phyloP scores from a whole-genome alignment of 306 rosid genomes.

The Quercus alba region DNA sequence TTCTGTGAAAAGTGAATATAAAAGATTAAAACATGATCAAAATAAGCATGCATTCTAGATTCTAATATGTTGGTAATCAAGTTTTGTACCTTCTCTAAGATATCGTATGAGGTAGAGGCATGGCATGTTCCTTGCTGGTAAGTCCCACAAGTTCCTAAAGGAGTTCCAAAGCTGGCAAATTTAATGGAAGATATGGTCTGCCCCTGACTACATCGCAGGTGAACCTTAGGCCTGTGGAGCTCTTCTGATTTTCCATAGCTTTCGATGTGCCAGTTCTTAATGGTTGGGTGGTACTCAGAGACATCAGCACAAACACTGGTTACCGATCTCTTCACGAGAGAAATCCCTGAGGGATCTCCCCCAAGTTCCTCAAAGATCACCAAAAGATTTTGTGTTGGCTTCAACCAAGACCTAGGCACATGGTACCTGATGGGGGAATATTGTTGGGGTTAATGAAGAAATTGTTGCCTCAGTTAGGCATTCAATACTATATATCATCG shows the following conservation, averaged over 20 bases:
- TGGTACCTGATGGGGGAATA: slow-evolving; percentile 76
- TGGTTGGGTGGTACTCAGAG: slow-evolving; percentile 82
- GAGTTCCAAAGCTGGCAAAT: slow-evolving; percentile 98
- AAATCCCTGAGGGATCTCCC: slow-evolving; percentile 80
- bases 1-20: slow-evolving; percentile 45
- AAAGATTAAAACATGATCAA: slow-evolving; percentile 8
- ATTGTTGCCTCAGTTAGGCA: slow-evolving; percentile 7
- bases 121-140: slow-evolving; percentile 92
- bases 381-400: slow-evolving; percentile 72
- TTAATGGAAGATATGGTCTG: slow-evolving; percentile 81
- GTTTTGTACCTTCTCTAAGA: slow-evolving; percentile 65
- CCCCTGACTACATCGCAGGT: slow-evolving; percentile 74
- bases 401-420: slow-evolving; percentile 93
- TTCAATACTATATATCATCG: slow-evolving; percentile 1
- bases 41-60: background rate
- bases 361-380: slow-evolving; percentile 97
- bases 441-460: slow-evolving; percentile 6
- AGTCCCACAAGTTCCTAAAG: slow-evolving; percentile 88
- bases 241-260: slow-evolving; percentile 76
- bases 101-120: slow-evolving; percentile 62
- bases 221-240: slow-evolving; percentile 83
- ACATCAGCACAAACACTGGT: slow-evolving; percentile 83
- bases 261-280: slow-evolving; percentile 94
- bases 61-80: background rate
- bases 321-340: slow-evolving; percentile 81